phyloP scores from a whole-genome alignment of 805 yeast genomes.

The Clavispora carvajalis region DNA sequence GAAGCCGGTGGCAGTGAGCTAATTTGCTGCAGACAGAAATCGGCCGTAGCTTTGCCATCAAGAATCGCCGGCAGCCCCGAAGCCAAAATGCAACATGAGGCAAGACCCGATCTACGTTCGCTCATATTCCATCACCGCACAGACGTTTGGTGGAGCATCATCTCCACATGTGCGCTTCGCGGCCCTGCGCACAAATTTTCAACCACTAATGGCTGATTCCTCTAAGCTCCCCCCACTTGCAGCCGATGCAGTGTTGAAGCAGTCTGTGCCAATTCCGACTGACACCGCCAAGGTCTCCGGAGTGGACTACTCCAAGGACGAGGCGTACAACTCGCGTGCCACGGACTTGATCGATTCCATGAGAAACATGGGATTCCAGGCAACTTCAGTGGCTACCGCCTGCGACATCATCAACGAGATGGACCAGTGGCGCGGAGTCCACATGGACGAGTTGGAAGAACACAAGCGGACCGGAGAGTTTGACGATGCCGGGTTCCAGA shows the following conservation, averaged over 20 bases:
- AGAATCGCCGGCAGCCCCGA: too few relatives aligned
- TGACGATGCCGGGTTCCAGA: slow-evolving; percentile 73
- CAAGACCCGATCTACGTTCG: too few relatives aligned
- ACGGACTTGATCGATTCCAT: slow-evolving; percentile 72
- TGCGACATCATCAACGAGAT: slow-evolving; percentile 89
- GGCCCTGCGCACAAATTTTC: background rate
- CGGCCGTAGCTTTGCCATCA: too few relatives aligned
- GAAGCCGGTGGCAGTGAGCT: too few relatives aligned
- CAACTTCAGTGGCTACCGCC: slow-evolving; percentile 76
- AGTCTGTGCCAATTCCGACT: slow-evolving; percentile 81
- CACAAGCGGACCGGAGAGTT: slow-evolving; percentile 66
- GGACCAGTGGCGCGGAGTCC: slow-evolving; percentile 91
- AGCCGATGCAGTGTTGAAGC: slow-evolving; percentile 85
- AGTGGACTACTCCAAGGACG: slow-evolving; percentile 78
- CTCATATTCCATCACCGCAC: background rate
- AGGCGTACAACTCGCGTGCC: slow-evolving; percentile 74
- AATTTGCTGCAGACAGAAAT: too few relatives aligned
- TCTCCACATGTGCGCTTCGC: too few relatives aligned
- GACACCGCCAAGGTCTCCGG: slow-evolving; percentile 78
- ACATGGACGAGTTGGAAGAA: slow-evolving; percentile 61
- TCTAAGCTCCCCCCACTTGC: slow-evolving; percentile 61
- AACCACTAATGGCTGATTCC: background rate
- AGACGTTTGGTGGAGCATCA: too few relatives aligned
- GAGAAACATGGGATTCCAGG: slow-evolving; percentile 98
- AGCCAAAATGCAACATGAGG: too few relatives aligned